Base-by-base conservation (phyloP, 176 grass and related monocot species). In the Ananas comosus region DNA sequence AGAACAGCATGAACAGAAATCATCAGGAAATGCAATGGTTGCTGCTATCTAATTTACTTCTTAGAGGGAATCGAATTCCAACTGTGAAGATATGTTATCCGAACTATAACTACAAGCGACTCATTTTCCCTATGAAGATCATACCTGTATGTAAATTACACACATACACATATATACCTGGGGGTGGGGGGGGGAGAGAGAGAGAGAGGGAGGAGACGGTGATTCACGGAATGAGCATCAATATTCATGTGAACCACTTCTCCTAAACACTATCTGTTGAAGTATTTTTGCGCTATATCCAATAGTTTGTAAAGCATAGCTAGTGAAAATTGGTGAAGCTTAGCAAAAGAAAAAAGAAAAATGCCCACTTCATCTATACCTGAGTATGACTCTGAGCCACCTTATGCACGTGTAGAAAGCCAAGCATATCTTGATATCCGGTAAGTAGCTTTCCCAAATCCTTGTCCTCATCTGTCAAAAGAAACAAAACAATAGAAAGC, bases 351-450 rank as follows among this genome's bases (percentile, higher is more conserved):
- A 28, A 51, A 27, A 14, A 4, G 50, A 33, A 51, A 8, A 54
- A n/a, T 57, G 53, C 33, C 33, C 5, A 42, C 33, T 42, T 42
- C 42, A 11, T 63, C 3, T 3, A 11, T 80, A 99, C 94, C 87
- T 99, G 94, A 25, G 83, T 90, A 71, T 88, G 87, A 69, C 70
- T 85, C 67, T 90, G 86, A 51, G 94, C 84, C 49, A 97, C 82
- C 80, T 97, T 97, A 63, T 97, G 89, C 48, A 97, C 89, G 69
- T 92, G 86, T 59, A 92, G 79, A 87, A 92, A 82, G 56, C 89
- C 94, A 79, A 97, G 66, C 94, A 97, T 93, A 76, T 93, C 87
- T 81, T 93, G 84, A 71, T 90, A 97, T 65, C 89, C 87, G 0
- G 89, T 97, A 14, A 93, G 84, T 47, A 97, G 82, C 63, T 93